Evolutionary conservation across 805 yeast genomes (phyloP), one percentile per base, ranked within the genome.

Genomic region (Wickerhamomyces hampshirensis): DNA sequence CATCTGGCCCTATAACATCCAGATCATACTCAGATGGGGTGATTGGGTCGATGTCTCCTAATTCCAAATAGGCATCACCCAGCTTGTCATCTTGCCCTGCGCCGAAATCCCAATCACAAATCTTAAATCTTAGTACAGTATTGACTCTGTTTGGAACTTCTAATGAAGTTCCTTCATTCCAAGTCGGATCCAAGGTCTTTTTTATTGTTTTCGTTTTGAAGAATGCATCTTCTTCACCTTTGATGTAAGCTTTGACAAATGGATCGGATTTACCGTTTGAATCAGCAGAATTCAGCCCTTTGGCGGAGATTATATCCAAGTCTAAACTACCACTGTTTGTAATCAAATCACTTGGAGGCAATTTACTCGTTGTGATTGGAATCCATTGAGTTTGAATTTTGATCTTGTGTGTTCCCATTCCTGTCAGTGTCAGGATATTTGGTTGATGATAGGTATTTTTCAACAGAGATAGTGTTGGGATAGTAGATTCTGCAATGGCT

Each of bases 221-320:
- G 41, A 84, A 67, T 23, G 63, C 57, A 21, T 75, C 75, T 36
- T 70, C 70, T 12, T 66, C 68, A 28, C 80, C 80, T 60, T 89
- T 79, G 50, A 86, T 55, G 52, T 69, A 78, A 44, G 87, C 71
- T 51, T 78, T 74, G 41, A 78, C 70, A 58, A 79, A 91, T 37
- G 99, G 99, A 62, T 93, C 99, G 4, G 96, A 86, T 57, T 84
- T 83, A 34, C 98, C 98, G 49, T 81, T 82, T 21, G 84, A 68
- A 62, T 93, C 99, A n/a, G 89, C 94, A 11, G 96, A 72, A 27
- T 82, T 76, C 40, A 93, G 69, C 34, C 75, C 74, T 12, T 70
- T 70, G 3, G 93, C 98, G 33, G 69, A 66, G 30, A 79, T 46
- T 5, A 85, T 68, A 21, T 71, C 75, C 24, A 88, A 69, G 16